Evolutionary conservation across 768 basidiomycete genomes (phyloP), one percentile per base, ranked within the genome.

Genomic region (Exsudoporus frostii): DNA sequence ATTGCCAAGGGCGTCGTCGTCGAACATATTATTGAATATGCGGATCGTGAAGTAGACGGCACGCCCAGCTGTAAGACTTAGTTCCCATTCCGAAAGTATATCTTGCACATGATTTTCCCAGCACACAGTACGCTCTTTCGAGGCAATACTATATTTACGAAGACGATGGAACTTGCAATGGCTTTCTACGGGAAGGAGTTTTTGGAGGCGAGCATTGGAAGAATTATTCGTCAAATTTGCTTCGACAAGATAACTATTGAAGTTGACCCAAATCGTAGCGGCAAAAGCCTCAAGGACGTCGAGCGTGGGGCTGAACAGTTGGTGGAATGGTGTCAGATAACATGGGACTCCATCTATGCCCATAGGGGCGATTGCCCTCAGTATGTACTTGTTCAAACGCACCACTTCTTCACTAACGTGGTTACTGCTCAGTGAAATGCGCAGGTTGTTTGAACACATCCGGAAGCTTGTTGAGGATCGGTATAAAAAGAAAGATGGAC

Each of bases 311-410:
- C 85, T 7, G 85, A 88, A 29, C 76, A 77, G 38, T 76, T 95
- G 38, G 81, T 86, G 6, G 73, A 81, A 45, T 94, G 92, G 90
- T 89, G 86, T 66, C 78, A 79, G 51, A 84, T 85, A 58, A 82
- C 91, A 59, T 92, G 92, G 91, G 80, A 79, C 39, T 79, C 86
- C 45, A 92, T 95, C 46, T 91, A 91, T 66, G 79, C 82, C 24
- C 84, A 81, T 27, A 76, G 90, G 48, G 71, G 73, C 9, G 81
- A 87, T 63, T 92, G 92, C 63, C 92, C 90, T 1, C 74, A 77
- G 90, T 91, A 66, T 45, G 87, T 78, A 14, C 40, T 40, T 30
- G 5, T 48, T 43, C 20, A 62, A 55, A 43, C 39, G 47, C 17
- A 37, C 8, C 5, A 39, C 50, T 48, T 53, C 40, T 20, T 49